A percentile compares a stretch with the other conserved stretches of the same genome.
These are phyloP conservation scores for Globisporangium nunn DNA, from an alignment of 352 stramenopile genomes.

Conservation along the genomic window DNA sequence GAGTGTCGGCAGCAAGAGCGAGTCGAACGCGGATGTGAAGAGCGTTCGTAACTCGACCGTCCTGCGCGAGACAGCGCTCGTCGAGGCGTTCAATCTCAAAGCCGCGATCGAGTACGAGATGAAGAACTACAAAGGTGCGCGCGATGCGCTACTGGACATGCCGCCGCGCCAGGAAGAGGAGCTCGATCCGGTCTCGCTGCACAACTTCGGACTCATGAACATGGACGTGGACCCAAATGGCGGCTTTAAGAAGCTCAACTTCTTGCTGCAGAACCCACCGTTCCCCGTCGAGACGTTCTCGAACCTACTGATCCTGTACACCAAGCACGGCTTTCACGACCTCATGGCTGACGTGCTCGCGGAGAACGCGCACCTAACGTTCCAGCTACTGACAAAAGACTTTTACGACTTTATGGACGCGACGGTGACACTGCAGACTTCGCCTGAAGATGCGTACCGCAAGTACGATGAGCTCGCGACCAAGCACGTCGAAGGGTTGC, in stretches of 20 bases:
- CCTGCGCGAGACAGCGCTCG: slow-evolving; percentile 88
- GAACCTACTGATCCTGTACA: slow-evolving; percentile 94
- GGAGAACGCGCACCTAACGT: slow-evolving; percentile 91
- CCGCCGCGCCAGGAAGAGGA: slow-evolving; percentile 88
- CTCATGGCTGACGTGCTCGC: slow-evolving; percentile 94
- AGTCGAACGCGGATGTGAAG: slow-evolving; percentile 80
- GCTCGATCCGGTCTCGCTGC: slow-evolving; percentile 88
- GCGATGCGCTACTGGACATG: slow-evolving; percentile 91
- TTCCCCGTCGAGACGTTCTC: slow-evolving; percentile 94
- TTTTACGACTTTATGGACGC: slow-evolving; percentile 96
- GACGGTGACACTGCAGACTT: slow-evolving; percentile 90
- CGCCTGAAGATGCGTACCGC: slow-evolving; percentile 90
- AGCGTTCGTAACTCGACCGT: slow-evolving; percentile 91
- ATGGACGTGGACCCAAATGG: slow-evolving; percentile 91
- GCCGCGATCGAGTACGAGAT: slow-evolving; percentile 93
- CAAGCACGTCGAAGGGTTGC: slow-evolving; percentile 90
- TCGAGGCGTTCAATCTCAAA: slow-evolving; percentile 95
- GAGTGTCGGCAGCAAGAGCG: slow-evolving; percentile 89
- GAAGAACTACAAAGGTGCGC: slow-evolving; percentile 86
- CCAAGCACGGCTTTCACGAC: slow-evolving; percentile 93
- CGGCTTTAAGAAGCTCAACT: slow-evolving; percentile 95
- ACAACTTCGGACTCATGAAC: slow-evolving; percentile 91
- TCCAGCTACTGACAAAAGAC: slow-evolving; percentile 90
- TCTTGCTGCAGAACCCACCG: slow-evolving; percentile 90
- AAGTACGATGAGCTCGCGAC: slow-evolving; percentile 92